Percentiles rank a stretch among this genome's conserved stretches.
Evolutionary conservation across 306 rosid genomes (phyloP).

Genomic region (Inga oerstediana): DNA sequence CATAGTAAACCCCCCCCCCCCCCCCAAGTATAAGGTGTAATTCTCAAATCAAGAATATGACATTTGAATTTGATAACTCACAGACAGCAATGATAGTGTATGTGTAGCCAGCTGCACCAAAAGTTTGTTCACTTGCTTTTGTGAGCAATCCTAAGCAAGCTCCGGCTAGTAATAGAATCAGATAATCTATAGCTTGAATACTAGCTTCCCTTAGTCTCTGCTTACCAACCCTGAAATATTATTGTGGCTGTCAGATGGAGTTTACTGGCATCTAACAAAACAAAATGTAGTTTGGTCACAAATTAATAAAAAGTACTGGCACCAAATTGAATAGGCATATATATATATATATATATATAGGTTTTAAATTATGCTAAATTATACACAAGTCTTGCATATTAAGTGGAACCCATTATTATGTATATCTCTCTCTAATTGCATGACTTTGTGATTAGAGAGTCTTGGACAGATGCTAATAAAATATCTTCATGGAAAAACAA

Average conservation of each 20-base stretch:
- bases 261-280: constrained; percentile 18
- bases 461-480: neutral
- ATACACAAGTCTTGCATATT: neutral
- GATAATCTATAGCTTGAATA: constrained; percentile 83
- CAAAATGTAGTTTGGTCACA: neutral
- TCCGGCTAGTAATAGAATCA: constrained; percentile 91
- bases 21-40: neutral
- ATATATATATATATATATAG: neutral
- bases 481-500: neutral
- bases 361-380: neutral
- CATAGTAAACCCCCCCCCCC: no score
- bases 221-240: constrained; percentile 70
- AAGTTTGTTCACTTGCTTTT: constrained; percentile 61
- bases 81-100: constrained; percentile 92
- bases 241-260: constrained; percentile 29
- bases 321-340: constrained; percentile 7
- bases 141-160: constrained; percentile 93
- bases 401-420: no score
- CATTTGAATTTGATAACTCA: constrained; percentile 48
- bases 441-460: neutral
- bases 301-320: neutral
- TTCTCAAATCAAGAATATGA: neutral
- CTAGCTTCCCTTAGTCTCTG: constrained; percentile 89
- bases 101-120: constrained; percentile 80
- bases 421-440: neutral